Percentiles rank a stretch among this genome's conserved stretches.
phyloP scores from a whole-genome alignment of 1,139 yeast species.

The Geotrichum fermentans region DNA sequence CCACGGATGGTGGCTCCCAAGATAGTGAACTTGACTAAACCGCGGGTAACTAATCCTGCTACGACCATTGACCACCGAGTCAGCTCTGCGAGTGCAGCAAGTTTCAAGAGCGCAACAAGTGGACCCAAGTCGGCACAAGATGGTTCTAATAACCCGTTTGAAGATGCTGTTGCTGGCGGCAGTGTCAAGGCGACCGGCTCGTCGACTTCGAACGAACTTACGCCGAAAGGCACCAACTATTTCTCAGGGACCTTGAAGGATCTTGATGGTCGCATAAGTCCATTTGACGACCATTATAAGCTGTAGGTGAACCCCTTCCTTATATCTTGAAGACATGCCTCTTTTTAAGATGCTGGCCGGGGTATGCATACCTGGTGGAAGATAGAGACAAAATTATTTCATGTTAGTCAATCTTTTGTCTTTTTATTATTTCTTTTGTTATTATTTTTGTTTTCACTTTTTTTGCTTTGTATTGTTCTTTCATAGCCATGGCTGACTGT shows the following conservation, averaged over 20 bases:
- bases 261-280: slow-evolving; percentile 16
- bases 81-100: neutral
- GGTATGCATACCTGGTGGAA: neutral
- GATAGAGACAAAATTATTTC: neutral
- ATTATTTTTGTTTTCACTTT: too few species aligned
- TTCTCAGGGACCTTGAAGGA: slow-evolving; percentile 14
- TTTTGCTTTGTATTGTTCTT: too few species aligned
- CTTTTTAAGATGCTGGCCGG: neutral
- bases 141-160: neutral
- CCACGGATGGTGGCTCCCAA: neutral
- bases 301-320: neutral
- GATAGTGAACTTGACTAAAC: slow-evolving; percentile 5
- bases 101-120: slow-evolving; percentile 12
- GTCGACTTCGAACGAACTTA: neutral
- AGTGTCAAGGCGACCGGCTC: neutral
- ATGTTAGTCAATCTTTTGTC: too few species aligned
- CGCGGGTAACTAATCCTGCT: neutral
- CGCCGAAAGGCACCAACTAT: neutral
- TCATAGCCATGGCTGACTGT: too few species aligned
- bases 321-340: slow-evolving; percentile 1
- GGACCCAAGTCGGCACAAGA: slow-evolving; percentile 3
- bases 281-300: slow-evolving; percentile 18
- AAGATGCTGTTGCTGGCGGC: neutral
- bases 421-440: too few species aligned
- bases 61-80: slow-evolving; percentile 1